phyloP scores from a whole-genome alignment of 305 asterid genomes.

The Petunia hybrid region DNA sequence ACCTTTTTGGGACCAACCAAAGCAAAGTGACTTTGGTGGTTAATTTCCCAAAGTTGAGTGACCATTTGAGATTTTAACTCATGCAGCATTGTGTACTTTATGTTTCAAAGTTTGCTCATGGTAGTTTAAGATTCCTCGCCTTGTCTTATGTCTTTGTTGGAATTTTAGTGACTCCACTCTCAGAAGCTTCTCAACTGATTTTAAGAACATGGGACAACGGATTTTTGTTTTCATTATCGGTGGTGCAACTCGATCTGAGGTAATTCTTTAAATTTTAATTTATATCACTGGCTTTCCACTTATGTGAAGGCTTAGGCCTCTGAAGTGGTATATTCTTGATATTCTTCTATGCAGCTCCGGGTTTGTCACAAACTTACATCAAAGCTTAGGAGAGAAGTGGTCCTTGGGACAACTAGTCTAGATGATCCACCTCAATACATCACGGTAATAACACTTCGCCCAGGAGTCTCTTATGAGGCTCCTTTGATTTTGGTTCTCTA shows the following conservation, averaged over 20 bases:
- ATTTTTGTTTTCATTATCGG: conserved; percentile 87
- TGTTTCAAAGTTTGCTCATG: neutral
- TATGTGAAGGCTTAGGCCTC: neutral
- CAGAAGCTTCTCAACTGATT: conserved; percentile 58
- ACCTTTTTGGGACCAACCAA: too few species aligned
- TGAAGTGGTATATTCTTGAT: conserved; percentile 28
- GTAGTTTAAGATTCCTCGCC: neutral
- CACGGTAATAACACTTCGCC: conserved; percentile 58
- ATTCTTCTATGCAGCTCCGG: conserved; percentile 64
- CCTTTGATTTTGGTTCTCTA: neutral
- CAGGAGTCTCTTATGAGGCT: neutral
- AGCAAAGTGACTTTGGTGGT: too few species aligned
- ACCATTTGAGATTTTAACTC: too few species aligned
- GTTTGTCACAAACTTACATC: conserved; percentile 96
- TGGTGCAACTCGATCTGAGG: conserved; percentile 99
- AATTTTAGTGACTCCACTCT: conserved; percentile 73
- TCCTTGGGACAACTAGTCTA: conserved; percentile 88
- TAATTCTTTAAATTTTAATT: conserved; percentile 33
- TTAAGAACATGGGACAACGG: conserved; percentile 91
- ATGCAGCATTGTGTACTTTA: neutral
- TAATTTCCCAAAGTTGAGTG: too few species aligned
- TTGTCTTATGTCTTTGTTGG: conserved; percentile 24
- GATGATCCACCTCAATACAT: conserved; percentile 94
- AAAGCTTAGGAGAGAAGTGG: conserved; percentile 88
- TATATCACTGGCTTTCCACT: conserved; percentile 27